Base-by-base conservation (phyloP, 345 rosid genomes). In the Turnera subulata region DNA sequence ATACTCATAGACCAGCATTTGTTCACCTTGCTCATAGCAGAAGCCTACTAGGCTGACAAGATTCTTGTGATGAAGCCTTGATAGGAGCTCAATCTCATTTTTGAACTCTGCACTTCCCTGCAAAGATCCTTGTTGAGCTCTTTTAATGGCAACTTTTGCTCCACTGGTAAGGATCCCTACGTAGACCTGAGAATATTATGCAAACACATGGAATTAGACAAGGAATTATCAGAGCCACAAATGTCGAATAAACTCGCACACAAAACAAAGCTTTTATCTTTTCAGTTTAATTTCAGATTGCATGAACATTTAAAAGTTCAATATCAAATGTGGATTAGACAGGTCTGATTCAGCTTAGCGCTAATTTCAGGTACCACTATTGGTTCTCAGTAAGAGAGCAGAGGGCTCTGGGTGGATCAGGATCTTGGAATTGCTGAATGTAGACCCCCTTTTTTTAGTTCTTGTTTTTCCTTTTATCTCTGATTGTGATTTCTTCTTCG, bases 101-200 rank as follows among this genome's bases (percentile, higher is more conserved):
- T 90, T 90, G 72, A 90, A 85, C 74, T 87, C 96, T 5, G 67
- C 47, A 12, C 81, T 84, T n/a, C 97, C 96, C 72, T 90, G 96
- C 78, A 76, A 51, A 17, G 97, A 87, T 61, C 88, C 97, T 62
- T 77, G 84, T 55, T 84, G 82, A 62, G 97, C 93, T 68, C 93
- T 76, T 77, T 85, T 90, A 53, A 85, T 80, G 38, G 96, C 97
- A 52, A 85, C 55, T 19, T 83, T 56, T 55, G 78, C 59, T 8
- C 96, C 83, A 14, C 71, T 32, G 3, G 84, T 79, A 61, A 84
- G 79, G 55, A 61, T 74, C 25, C 93, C 96, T 73, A 77, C 78
- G 40, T 87, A 90, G 54, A 90, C 97, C 94, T 86, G 80, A 24
- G 37, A 63, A 25, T 19, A 47, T 14, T 33, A n/a, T 21, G 37